Base-by-base conservation (phyloP, 2,329 filamentous ascomycete species). In the Fusarium virguliforme region DNA sequence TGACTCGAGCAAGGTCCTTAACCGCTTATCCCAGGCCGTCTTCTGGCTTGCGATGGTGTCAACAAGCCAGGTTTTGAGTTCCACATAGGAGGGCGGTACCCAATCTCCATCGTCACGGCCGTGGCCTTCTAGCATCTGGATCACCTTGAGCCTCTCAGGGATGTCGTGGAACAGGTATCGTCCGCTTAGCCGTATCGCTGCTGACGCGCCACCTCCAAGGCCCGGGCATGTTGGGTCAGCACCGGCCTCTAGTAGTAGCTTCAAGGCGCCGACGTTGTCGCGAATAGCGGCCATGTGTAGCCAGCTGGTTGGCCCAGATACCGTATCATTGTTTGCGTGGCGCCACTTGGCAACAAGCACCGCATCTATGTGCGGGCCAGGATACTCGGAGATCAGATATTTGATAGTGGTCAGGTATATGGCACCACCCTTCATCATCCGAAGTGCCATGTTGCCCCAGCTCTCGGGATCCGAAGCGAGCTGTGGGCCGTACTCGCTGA, bases 181-280 rank as follows among this genome's bases (percentile, higher is more conserved):
- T 6, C 10, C 8, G 0, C 5, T 3, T 4, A 12, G 8, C 3
- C 48, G 51, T n/a, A 70, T 46, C 1, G 10, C 18, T 6, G 37
- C 24, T 6, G 6, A 1, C 3, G 59, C 63, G 18, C 68, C 41
- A 0, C 22, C 4, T 2, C 15, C 8, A 1, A 70, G 10, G 0
- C 67, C 67, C 3, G 67, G 67, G 7, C 28, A 67, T 1, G 1
- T 41, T 1, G 55, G 41, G 22, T 71, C 63, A n/a, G 67, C 67
- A 8, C 67, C 58, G 0, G 48, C 58, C 0, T 60, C 59, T 0
- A 70, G 1, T 2, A 67, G 0, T 6, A 70, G 9, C 2, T 32
- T n/a, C 1, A 55, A 5, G 1, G n/a, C 50, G 10, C 15, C 22
- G 3, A 54, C 3, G 6, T 55, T 62, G 13, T 41, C n/a, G 6